Percentiles rank a stretch among this genome's conserved stretches.
Evolutionary conservation across 768 basidiomycete species (phyloP).

Genomic region (Dioszegia aurantiaca): DNA sequence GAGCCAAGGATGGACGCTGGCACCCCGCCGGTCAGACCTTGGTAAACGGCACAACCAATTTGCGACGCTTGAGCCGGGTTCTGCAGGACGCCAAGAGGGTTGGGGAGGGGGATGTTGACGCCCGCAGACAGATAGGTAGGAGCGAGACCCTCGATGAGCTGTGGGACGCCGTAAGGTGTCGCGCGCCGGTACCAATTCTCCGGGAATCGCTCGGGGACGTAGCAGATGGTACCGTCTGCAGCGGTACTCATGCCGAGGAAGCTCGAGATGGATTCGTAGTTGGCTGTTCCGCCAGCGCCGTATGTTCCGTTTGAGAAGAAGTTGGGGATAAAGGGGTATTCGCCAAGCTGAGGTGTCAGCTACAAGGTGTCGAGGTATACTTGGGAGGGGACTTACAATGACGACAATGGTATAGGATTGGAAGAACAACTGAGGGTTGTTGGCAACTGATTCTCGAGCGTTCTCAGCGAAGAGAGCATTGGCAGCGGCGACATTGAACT

Average conservation of each 20-base stretch:
- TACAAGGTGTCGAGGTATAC: neutral
- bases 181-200: conserved; percentile 26
- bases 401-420: conserved; percentile 20
- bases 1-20: conserved; percentile 18
- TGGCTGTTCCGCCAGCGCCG: conserved; percentile 8
- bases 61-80: conserved; percentile 15
- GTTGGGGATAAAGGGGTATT: conserved; percentile 16
- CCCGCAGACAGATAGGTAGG: conserved; percentile 19
- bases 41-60: conserved; percentile 20
- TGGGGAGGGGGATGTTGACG: conserved; percentile 14
- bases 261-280: conserved; percentile 14
- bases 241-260: conserved; percentile 12
- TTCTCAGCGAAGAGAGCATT: conserved; percentile 19
- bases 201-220: conserved; percentile 25
- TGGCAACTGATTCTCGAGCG: conserved; percentile 15
- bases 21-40: conserved; percentile 13
- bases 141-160: conserved; percentile 9
- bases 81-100: conserved; percentile 18
- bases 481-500: conserved; percentile 18
- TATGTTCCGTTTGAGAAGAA: conserved; percentile 16
- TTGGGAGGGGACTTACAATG: conserved; percentile 20
- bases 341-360: conserved; percentile 10
- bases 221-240: conserved; percentile 18
- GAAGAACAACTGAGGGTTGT: conserved; percentile 24
- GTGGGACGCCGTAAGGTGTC: conserved; percentile 11